Base-by-base conservation (phyloP, 495 filamentous ascomycete genomes). In the Hyaloscypha finlandica region DNA sequence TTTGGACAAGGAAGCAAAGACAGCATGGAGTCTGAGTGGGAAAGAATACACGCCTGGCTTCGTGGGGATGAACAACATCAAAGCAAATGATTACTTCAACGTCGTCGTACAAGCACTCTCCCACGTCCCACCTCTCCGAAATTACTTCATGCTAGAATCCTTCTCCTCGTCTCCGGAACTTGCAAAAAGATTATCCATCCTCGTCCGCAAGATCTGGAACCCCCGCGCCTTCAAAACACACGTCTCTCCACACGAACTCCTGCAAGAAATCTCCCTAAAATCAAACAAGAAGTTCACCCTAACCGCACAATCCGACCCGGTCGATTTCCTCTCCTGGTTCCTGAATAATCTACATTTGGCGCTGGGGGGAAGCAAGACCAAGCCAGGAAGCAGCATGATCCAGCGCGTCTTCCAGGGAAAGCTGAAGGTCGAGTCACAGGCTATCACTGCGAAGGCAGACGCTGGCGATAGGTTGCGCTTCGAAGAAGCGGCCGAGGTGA, bases 41-140 rank as follows among this genome's bases (percentile, higher is more conserved):
- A 90, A 89, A 73, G 88, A 89, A 75, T 99, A 98, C 77, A 88
- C 89, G 68, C 95, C 92, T 68, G 92, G 95, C 4, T 99, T 97
- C 75, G 93, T 99, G 68, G 95, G 95, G 67, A 93, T 99, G 89
- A 98, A 99, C 81, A 97, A 99, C 77, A 98, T 99, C 82, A 99
- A 99, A 76, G 92, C 92, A 58, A 99, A 99, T 78, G 95, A 99
- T 78, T 99, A 98, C 78, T 84, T 98, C 70, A 99, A 99, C 74
- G 94, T 97, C 8, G 87, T 97, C 8, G 88, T 95, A n/a, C 96
- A 99, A 73, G 88, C 95, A 14, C 83, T 99, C 16, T 89, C 94
- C 1, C 95, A 99, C 78, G 92, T 97, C 29, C 77, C 88, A 6
- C 95, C 96, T 1, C 83, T 99, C 59, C 90, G 96, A 37, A 97